Percentiles rank a stretch among this genome's conserved stretches.
Conservation (phyloP, 1,139 yeast species). For the Protomyces inouyei region DNA sequence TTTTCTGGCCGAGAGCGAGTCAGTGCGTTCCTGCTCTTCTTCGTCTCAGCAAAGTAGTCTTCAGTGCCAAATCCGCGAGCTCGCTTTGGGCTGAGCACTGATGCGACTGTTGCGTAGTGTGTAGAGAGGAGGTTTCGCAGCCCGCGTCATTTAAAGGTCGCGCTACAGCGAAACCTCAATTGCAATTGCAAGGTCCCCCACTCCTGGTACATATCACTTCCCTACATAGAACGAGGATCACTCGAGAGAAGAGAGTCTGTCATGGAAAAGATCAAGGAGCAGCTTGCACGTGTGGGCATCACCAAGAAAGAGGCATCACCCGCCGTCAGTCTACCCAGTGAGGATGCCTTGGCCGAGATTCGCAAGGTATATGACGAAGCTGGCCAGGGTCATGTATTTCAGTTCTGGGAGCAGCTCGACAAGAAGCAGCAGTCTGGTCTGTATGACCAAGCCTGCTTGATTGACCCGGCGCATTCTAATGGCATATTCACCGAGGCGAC, state of each 20-base stretch:
- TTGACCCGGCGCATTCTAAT: slow-evolving; percentile 41
- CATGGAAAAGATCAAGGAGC: not conserved
- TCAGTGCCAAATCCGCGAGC: too few relatives aligned
- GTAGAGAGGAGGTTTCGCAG: too few relatives aligned
- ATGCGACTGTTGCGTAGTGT: too few relatives aligned
- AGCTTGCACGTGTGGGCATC: not conserved
- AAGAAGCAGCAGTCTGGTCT: slow-evolving; percentile 36
- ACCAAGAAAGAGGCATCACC: not conserved
- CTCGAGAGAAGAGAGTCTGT: not conserved
- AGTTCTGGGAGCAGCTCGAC: slow-evolving; percentile 40
- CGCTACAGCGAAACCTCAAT: too few relatives aligned
- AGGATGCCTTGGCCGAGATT: slow-evolving; percentile 24
- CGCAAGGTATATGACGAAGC: slow-evolving; percentile 38
- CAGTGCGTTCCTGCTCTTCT: too few relatives aligned
- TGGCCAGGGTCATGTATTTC: slow-evolving; percentile 45
- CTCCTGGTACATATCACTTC: not conserved
- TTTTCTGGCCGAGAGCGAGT: not conserved
- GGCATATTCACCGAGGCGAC: slow-evolving; percentile 37
- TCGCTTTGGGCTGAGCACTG: too few relatives aligned
- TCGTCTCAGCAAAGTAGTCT: too few relatives aligned
- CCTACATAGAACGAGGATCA: not conserved
- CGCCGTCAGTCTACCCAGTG: not conserved
- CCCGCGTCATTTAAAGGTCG: too few relatives aligned
- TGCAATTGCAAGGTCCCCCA: too few relatives aligned
- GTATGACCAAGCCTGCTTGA: slow-evolving; percentile 38